These are phyloP conservation scores for Ustilago bromivora DNA, from an alignment of 1,284 basidiomycete species.

Conservation along the genomic window DNA sequence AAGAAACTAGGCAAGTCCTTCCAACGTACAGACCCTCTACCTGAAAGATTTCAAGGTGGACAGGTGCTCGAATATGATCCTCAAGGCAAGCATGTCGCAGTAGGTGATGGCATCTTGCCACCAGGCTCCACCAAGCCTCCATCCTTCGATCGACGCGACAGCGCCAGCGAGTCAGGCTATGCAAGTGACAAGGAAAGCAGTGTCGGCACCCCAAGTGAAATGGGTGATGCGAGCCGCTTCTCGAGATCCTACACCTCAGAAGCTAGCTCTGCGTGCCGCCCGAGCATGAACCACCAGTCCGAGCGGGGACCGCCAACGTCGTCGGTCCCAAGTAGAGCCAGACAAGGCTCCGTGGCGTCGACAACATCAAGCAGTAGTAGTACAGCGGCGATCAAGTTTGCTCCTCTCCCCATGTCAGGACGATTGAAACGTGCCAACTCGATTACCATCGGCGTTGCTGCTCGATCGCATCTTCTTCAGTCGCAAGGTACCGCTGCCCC, in stretches of 20 bases:
- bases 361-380: slow-evolving; percentile 41
- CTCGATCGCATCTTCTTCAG: slow-evolving; percentile 61
- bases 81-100: slow-evolving; percentile 44
- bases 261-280: slow-evolving; percentile 25
- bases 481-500: slow-evolving; percentile 57
- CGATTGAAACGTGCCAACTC: slow-evolving; percentile 64
- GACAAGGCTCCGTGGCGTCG: slow-evolving; percentile 31
- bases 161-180: slow-evolving; percentile 44
- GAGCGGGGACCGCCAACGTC: slow-evolving; percentile 15
- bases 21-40: slow-evolving; percentile 41
- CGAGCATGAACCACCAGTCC: slow-evolving; percentile 10
- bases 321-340: slow-evolving; percentile 9
- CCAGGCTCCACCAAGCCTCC: slow-evolving; percentile 20
- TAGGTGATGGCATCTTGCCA: slow-evolving; percentile 56
- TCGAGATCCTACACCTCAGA: slow-evolving; percentile 30
- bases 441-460: slow-evolving; percentile 66
- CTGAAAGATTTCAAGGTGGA: slow-evolving; percentile 48
- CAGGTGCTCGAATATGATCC: slow-evolving; percentile 59
- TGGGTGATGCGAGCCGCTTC: slow-evolving; percentile 17
- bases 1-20: slow-evolving; percentile 58
- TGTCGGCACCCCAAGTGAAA: slow-evolving; percentile 29
- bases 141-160: slow-evolving; percentile 5
- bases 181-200: slow-evolving; percentile 43
- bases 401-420: slow-evolving; percentile 59
- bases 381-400: slow-evolving; percentile 61